phyloP scores from a whole-genome alignment of 176 grass and related monocot species.

The Triticum timopheevii region DNA sequence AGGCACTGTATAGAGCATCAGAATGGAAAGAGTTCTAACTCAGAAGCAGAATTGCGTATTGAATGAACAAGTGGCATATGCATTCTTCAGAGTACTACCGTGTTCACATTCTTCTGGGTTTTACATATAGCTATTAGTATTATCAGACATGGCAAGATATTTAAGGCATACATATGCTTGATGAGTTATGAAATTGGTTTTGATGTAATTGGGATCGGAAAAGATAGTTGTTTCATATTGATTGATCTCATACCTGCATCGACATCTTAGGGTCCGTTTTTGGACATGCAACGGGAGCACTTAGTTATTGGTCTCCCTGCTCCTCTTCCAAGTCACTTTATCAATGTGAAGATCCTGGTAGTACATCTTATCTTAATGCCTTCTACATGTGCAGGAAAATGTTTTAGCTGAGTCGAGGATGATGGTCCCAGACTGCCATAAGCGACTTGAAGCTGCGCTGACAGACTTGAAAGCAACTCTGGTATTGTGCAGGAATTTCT shows the following conservation, averaged over 20 bases:
- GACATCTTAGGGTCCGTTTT: not conserved
- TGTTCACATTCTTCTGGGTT: not conserved
- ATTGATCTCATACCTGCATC: not conserved
- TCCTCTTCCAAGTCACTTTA: not conserved
- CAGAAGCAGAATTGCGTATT: not conserved
- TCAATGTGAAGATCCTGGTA: not conserved
- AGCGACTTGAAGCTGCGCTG: slow-evolving; percentile 79
- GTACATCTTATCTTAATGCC: not conserved
- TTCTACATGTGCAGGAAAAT: slow-evolving; percentile 57
- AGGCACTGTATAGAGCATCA: not conserved
- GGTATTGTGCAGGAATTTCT: slow-evolving; percentile 25
- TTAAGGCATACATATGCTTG: not conserved
- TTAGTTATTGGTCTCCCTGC: not conserved
- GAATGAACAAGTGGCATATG: not conserved
- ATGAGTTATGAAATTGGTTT: not conserved
- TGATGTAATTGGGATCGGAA: not conserved
- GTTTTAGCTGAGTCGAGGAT: slow-evolving; percentile 96
- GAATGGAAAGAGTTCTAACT: not conserved
- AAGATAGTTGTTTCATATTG: not conserved
- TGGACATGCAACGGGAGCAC: not conserved
- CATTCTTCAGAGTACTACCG: not conserved
- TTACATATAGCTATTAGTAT: not conserved
- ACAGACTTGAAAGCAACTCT: slow-evolving; percentile 79
- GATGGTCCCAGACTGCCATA: slow-evolving; percentile 97
- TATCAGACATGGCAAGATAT: not conserved